Evolutionary conservation across 2,329 filamentous ascomycete genomes (phyloP).

Genomic region (Sporothrix protearum): DNA sequence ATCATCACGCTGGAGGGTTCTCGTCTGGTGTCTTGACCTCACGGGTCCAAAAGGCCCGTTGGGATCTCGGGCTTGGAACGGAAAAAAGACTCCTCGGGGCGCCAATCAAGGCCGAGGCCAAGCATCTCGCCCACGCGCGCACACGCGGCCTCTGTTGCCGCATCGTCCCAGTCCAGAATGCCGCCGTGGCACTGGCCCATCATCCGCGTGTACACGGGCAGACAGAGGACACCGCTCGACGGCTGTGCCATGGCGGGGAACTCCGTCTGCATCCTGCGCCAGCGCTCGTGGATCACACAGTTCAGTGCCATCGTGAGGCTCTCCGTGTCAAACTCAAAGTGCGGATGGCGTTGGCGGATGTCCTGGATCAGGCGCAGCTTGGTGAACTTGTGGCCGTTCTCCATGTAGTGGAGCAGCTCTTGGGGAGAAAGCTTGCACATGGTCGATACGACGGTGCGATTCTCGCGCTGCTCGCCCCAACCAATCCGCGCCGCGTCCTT

Average conservation of each 20-base stretch:
- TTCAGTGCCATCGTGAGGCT: constrained; percentile 36
- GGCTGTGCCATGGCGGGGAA: constrained; percentile 15
- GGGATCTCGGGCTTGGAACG: constrained; percentile 26
- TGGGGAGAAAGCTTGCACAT: constrained; percentile 49
- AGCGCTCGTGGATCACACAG: constrained; percentile 29
- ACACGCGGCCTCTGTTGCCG: constrained; percentile 36
- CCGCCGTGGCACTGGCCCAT: constrained; percentile 34
- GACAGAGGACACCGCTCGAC: constrained; percentile 5
- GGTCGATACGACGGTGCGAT: constrained; percentile 36
- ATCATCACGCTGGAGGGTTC: background rate
- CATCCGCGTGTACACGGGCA: constrained; percentile 26
- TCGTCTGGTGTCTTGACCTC: background rate
- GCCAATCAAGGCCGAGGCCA: constrained; percentile 38
- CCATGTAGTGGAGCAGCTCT: constrained; percentile 49
- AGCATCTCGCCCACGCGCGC: constrained; percentile 26
- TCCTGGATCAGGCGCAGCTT: constrained; percentile 44
- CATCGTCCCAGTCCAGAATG: constrained; percentile 42
- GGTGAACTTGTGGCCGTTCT: constrained; percentile 46
- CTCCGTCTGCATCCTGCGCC: constrained; percentile 21
- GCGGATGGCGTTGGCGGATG: constrained; percentile 40
- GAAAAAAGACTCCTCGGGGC: constrained; percentile 38
- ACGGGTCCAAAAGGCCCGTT: constrained; percentile 25
- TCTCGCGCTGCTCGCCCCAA: constrained; percentile 35
- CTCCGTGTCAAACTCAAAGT: constrained; percentile 46
- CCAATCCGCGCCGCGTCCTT: constrained; percentile 32